Evolutionary conservation across 805 yeast species (phyloP), one percentile per base, ranked within the genome.

Genomic region (Lipomyces orientalis): DNA sequence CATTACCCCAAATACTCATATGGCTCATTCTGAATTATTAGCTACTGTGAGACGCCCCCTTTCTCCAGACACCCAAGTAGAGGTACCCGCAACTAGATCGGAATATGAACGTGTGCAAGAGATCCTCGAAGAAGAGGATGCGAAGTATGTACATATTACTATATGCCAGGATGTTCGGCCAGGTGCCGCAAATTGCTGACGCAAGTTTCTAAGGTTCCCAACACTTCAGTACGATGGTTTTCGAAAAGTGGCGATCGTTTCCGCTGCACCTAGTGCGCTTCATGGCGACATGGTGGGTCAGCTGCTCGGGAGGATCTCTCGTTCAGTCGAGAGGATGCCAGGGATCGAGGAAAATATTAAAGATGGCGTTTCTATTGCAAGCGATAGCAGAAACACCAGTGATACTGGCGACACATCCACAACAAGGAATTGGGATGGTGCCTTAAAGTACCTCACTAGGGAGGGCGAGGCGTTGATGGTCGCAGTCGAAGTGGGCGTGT

Each of bases 91-190:
- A 51, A 4, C 33, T 19, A 51, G 55, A 22, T 51, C 55, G 6
- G 55, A 51, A 14, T 51, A 51, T 51, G 55, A 51, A 51, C 29
- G 16, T 51, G 55, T 51, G 5, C 55, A 19, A 29, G 33, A 19
- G 55, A 51, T 22, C 55, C 55, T 51, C 19, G 55, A 51, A 51
- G 55, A 22, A 51, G 55, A 22, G 33, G 55, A 14, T 25, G 55
- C 31, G 33, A 22, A 51, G 55, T 51, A 51, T 16, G 55, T 12
- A 22, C 55, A 51, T 51, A 51, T 22, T 51, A 29, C 33, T 49
- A 49, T 16, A 19, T n/a, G 25, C 54, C 25, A 16, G 5, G 46
- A n/a, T 39, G 3, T 14, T 39, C 19, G 46, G 46, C n/a, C 46
- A 39, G 46, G 46, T 39, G 5, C 33, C 33, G 12, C 16, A 51